Base-by-base conservation (phyloP, 768 basidiomycete genomes). In the Suillus brevipes region DNA sequence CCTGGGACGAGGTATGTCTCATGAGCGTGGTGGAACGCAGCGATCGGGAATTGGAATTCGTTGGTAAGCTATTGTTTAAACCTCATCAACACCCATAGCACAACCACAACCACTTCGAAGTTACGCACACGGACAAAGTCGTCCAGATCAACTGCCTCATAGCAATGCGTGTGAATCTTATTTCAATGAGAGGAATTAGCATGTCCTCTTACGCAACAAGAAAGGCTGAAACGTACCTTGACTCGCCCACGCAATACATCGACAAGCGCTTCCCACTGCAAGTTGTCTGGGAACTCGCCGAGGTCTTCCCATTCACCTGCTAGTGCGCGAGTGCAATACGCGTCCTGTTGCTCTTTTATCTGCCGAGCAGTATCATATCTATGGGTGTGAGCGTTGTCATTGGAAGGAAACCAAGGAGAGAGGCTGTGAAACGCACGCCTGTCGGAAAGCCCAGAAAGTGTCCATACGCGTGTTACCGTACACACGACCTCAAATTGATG, bases 1-100 rank as follows among this genome's bases (percentile, higher is more conserved):
- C 87, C 86, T 1, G 95, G 92, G 28, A 95, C 90, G n/a, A 97
- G 83, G 77, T 93, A 97, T 1, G 94, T 87, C 74, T 97, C 94
- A 62, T 93, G 89, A 9, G 94, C 95, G 72, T 93, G 90, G 71
- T 95, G 93, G 72, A 95, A 88, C 7, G 92, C 89, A 7, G 90
- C 86, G 36, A 95, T 82, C 2, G 87, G 84, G 72, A 94, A 95
- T 69, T 93, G 79, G 81, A 96, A 98, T 76, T 97, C 95, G 73
- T 97, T 92, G 42, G 92, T 88, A 59, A 97, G 82, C 87, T 95
- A n/a, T 36, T 9, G 53, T 36, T 45, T 8, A 42, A 60, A 57
- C n/a, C 12, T 56, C 58, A n/a, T 65, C 38, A 60, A 37, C 12
- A 34, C 31, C 12, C 20, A n/a, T 23, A 60, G 31, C 25, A 43